Evolutionary conservation across 805 yeast species (phyloP).

Genomic region (Vanderwaltozyma tropicalis): DNA sequence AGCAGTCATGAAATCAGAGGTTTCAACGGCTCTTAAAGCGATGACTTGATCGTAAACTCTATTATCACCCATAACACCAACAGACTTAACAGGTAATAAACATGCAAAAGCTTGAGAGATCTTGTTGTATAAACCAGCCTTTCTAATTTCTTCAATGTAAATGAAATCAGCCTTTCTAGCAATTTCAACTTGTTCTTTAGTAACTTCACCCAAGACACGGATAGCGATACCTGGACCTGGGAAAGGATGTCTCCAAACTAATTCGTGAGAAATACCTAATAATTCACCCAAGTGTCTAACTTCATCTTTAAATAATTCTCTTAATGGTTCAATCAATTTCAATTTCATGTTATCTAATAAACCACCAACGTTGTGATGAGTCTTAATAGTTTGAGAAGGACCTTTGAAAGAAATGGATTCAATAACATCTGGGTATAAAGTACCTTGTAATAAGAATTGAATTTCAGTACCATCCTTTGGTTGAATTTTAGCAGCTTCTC

Average conservation of each 20-base stretch:
- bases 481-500: slow-evolving; percentile 83
- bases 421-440: slow-evolving; percentile 95
- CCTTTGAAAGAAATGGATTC: slow-evolving; percentile 99
- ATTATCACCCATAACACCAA: slow-evolving; percentile 99
- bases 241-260: slow-evolving; percentile 99
- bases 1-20: slow-evolving; percentile 98
- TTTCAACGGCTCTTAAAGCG: slow-evolving; percentile 96
- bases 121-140: slow-evolving; percentile 83
- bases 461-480: slow-evolving; percentile 85
- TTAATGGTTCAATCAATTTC: slow-evolving; percentile 94
- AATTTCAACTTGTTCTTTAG: slow-evolving; percentile 83
- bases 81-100: slow-evolving; percentile 92
- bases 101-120: slow-evolving; percentile 98
- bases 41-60: slow-evolving; percentile 98
- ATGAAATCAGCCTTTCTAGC: slow-evolving; percentile 96
- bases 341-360: slow-evolving; percentile 95
- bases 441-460: slow-evolving; percentile 91
- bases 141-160: slow-evolving; percentile 90
- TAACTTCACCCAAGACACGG: slow-evolving; percentile 94
- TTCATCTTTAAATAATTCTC: slow-evolving; percentile 98
- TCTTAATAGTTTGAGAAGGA: slow-evolving; percentile 97
- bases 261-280: slow-evolving; percentile 89
- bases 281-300: slow-evolving; percentile 93
- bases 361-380: slow-evolving; percentile 99
- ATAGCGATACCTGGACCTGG: slow-evolving; percentile 99